Percentiles rank a stretch among this genome's conserved stretches.
Conservation (phyloP, 2,329 filamentous ascomycete species). For the Remersonia thermophila region DNA sequence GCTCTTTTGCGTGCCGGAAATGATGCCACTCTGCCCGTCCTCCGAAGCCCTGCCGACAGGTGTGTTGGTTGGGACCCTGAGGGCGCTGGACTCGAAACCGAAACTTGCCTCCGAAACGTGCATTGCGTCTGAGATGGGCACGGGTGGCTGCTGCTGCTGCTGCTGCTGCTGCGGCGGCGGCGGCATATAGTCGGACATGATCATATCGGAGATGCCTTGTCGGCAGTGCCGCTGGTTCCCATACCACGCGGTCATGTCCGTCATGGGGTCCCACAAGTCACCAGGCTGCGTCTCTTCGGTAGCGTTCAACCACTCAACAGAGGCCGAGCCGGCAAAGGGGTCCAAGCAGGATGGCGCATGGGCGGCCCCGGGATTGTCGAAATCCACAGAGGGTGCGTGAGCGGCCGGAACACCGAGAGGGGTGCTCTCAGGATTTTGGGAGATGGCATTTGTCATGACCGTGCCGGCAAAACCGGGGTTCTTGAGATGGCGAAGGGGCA, state of each 20-base stretch:
- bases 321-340: conserved; percentile 18
- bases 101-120: conserved; percentile 21
- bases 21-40: conserved; percentile 4
- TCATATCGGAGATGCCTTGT: conserved; percentile 25
- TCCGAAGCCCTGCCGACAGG: conserved; percentile 21
- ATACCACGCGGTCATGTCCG: conserved; percentile 12
- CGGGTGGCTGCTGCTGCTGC: no score
- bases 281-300: conserved; percentile 4
- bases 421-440: conserved; percentile 2
- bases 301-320: conserved; percentile 17
- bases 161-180: not conserved
- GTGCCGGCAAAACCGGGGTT: conserved; percentile 7
- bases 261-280: conserved; percentile 4
- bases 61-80: conserved; percentile 32
- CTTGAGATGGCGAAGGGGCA: conserved; percentile 11
- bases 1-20: conserved; percentile 13
- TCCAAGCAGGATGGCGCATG: conserved; percentile 17
- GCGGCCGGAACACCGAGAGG: conserved; percentile 5
- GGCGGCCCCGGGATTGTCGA: conserved; percentile 4
- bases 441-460: not conserved
- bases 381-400: conserved; percentile 13
- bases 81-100: conserved; percentile 23
- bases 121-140: conserved; percentile 15
- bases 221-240: conserved; percentile 3
- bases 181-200: conserved; percentile 30